A percentile compares a stretch with the other conserved stretches of the same genome.
Conservation (phyloP, 1,284 basidiomycete genomes). For the Trichosporon coremiiforme region DNA sequence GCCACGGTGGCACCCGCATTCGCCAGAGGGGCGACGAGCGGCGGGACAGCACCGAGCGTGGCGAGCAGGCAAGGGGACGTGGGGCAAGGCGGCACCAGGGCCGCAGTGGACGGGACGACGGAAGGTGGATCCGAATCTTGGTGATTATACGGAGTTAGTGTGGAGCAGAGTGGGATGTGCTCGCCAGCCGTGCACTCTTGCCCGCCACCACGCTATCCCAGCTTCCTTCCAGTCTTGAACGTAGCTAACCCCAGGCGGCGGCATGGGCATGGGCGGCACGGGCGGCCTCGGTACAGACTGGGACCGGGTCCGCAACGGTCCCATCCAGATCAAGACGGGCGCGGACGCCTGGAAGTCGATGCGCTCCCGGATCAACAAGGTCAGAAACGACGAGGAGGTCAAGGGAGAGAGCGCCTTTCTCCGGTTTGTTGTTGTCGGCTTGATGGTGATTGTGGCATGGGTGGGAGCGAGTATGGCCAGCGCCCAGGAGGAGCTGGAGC, state of each 20-base stretch:
- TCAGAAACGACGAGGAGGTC: conserved; percentile 33
- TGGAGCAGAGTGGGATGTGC: no score
- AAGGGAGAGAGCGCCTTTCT: conserved; percentile 38
- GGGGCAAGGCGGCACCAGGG: conserved; percentile 24
- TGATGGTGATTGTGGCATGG: conserved; percentile 22
- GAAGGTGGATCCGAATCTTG: conserved; percentile 21
- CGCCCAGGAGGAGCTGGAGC: conserved; percentile 1
- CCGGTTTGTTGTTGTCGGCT: conserved; percentile 38
- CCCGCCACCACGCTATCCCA: no score
- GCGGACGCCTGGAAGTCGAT: neutral
- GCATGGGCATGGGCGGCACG: conserved; percentile 29
- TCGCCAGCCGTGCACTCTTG: no score
- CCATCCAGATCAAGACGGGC: neutral
- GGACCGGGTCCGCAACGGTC: neutral
- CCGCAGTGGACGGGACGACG: conserved; percentile 22
- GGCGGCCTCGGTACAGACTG: conserved; percentile 9
- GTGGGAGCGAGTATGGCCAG: neutral
- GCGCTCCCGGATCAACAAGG: conserved; percentile 21
- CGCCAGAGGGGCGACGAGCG: conserved; percentile 25
- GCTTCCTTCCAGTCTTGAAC: no score
- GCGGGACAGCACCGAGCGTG: conserved; percentile 27
- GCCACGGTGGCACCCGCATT: conserved; percentile 29
- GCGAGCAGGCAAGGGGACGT: conserved; percentile 6
- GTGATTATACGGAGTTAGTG: no score
- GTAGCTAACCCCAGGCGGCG: conserved; percentile 19